Conservation (phyloP, 116 monocot genomes). For the Zostera marina region DNA sequence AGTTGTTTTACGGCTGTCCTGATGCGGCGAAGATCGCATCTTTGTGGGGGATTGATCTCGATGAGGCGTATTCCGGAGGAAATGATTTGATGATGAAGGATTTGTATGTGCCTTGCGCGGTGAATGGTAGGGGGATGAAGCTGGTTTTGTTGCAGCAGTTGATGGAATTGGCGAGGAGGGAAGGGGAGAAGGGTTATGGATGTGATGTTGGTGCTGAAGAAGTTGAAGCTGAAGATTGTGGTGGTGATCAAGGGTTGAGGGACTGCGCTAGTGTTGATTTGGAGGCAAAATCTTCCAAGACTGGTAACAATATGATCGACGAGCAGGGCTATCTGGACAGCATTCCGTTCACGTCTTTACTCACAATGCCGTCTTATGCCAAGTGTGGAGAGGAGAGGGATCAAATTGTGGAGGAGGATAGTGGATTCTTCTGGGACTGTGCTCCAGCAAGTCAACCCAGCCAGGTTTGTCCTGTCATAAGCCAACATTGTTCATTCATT, state of each 20-base stretch:
- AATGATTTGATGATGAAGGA: too few relatives aligned
- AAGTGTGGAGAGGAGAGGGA: constrained; percentile 15
- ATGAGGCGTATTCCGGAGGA: background rate
- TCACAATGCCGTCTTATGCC: constrained; percentile 24
- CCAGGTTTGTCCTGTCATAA: constrained; percentile 17
- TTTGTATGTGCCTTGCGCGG: too few relatives aligned
- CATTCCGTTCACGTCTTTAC: constrained; percentile 39
- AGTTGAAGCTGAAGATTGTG: constrained; percentile 13
- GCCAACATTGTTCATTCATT: background rate
- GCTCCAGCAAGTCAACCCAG: constrained; percentile 11
- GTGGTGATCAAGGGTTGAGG: background rate
- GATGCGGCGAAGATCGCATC: constrained; percentile 36
- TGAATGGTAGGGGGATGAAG: constrained; percentile 1
- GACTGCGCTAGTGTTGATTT: constrained; percentile 10
- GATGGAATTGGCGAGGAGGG: too few relatives aligned
- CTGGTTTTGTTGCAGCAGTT: too few relatives aligned
- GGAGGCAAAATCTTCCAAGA: constrained; percentile 16
- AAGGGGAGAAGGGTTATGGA: background rate
- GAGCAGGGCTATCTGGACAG: constrained; percentile 6
- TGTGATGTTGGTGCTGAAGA: background rate
- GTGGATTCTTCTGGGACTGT: constrained; percentile 17
- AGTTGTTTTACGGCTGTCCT: constrained; percentile 66
- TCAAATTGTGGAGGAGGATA: constrained; percentile 27
- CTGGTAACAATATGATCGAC: background rate
- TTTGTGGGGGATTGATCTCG: constrained; percentile 36